A percentile compares a stretch with the other conserved stretches of the same genome.
These are phyloP conservation scores for Tylopilus rubrobrunneus DNA, from an alignment of 768 basidiomycete genomes.

Conservation along the genomic window DNA sequence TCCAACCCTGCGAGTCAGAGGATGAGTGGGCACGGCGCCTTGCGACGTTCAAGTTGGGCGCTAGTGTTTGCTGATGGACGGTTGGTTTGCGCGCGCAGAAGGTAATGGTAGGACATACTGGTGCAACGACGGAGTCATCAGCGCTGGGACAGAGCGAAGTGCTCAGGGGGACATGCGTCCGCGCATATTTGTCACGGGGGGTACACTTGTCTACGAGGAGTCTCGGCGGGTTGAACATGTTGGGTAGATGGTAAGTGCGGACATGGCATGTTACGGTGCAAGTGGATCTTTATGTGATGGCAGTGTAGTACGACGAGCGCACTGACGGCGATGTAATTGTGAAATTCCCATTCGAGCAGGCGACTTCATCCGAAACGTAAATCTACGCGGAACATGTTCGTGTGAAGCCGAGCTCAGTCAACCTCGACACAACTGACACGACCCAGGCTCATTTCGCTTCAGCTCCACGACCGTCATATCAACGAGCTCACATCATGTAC, in stretches of 20 bases:
- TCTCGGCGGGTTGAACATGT: slow-evolving; percentile 22
- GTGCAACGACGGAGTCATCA: slow-evolving; percentile 24
- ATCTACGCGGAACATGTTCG: slow-evolving; percentile 9
- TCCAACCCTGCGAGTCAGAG: slow-evolving; percentile 33
- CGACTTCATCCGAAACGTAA: slow-evolving; percentile 22
- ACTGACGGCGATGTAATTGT: slow-evolving; percentile 12
- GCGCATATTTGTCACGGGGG: slow-evolving; percentile 32
- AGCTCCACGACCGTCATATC: slow-evolving; percentile 11
- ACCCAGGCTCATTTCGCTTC: slow-evolving; percentile 18
- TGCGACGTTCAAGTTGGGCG: slow-evolving; percentile 5
- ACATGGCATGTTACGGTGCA: not conserved
- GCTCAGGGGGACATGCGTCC: slow-evolving; percentile 28
- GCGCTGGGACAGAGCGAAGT: slow-evolving; percentile 25
- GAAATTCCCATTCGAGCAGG: not conserved
- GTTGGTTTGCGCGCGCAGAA: not conserved
- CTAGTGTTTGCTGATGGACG: slow-evolving; percentile 13
- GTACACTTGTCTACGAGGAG: slow-evolving; percentile 33
- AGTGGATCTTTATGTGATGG: slow-evolving; percentile 22
- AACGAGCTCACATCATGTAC: slow-evolving; percentile 8
- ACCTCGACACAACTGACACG: slow-evolving; percentile 3
- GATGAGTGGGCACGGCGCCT: slow-evolving; percentile 32
- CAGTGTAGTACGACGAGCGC: slow-evolving; percentile 15
- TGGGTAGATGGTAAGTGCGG: not conserved
- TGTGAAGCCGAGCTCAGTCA: slow-evolving; percentile 9
- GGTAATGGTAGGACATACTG: slow-evolving; percentile 10